Base-by-base conservation (phyloP, 345 rosid species). In the Gossypium thurberi region DNA sequence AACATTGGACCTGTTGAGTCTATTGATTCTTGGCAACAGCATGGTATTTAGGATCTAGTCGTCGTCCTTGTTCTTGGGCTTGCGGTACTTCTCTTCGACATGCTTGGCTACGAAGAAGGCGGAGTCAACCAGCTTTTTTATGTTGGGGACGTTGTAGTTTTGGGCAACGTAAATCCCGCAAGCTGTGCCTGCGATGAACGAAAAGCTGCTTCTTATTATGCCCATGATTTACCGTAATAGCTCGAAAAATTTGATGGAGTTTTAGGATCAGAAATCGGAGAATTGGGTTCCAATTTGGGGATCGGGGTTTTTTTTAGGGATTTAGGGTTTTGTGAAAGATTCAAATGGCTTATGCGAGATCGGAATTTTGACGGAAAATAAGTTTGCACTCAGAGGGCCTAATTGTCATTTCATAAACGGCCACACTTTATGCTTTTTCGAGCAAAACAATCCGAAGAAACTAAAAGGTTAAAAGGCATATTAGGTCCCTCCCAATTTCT, bases 91-190 rank as follows among this genome's bases (percentile, higher is more conserved):
- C 82, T 88, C 89, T 74, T 91, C 93, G 10, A 75, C 10, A 48
- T 80, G 79, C 77, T 86, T 89, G 33, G 89, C 93, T 80, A 72
- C 84, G 63, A 86, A 82, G 37, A 89, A 59, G 40, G 80, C 87
- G 14, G 81, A 73, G 82, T 74, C 51, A 13, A 76, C 82, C 25
- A 91, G 79, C 81, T 78, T 81, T 82, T 78, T 93, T 84, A 93
- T 84, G 86, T 89, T 91, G 18, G 96, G 96, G 51, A 93, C 93
- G 81, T 83, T 60, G 87, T 93, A 93, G 83, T 91, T 93, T 80
- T 93, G 97, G 60, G 97, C 97, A 51, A 91, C 46, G 86, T 88
- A 93, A 79, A 93, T 79, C 63, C 98, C 94, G 23, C 85, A 83
- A 6, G 78, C 81, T 47, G 91, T 88, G 63, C 97, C 98, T 47